Base-by-base conservation (phyloP, 1,284 basidiomycete genomes). In the Cutaneotrichosporon mucoides region DNA sequence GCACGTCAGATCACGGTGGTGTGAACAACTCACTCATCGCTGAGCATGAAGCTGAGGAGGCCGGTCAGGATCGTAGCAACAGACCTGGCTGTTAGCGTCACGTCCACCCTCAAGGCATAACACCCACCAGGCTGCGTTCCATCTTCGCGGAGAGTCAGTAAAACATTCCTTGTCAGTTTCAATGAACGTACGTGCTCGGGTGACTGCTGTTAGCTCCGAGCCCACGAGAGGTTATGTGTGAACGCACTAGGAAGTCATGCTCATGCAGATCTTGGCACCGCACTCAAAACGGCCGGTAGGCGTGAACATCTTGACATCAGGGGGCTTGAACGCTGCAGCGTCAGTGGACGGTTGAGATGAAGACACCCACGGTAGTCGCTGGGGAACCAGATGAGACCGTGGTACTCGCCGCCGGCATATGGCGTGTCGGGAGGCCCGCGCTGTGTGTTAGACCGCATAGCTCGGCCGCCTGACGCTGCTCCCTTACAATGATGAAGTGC, bases 261-360 rank as follows among this genome's bases (percentile, higher is more conserved):
- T 92, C 79, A 93, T 93, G 74, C 91, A 95, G 66, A 97, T 97
- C 83, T 93, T 94, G 79, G 87, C 87, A 80, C 94, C 90, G 36
- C 90, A 88, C 69, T 91, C 86, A 76, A 97, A 97, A 54, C 93
- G 86, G 10, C 93, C 93, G 13, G 90, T 92, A 0, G 93, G 93
- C 16, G 93, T 97, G 73, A 90, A 85, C 88, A 96, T 90, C 89
- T 96, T 97, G 81, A 97, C 95, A 58, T 93, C 93, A 62, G 93
- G 93, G 0, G 91, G 91, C 77, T 91, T 93, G 82, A 93, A 94
- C 4, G 89, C 92, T 64, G 57, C 12, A 4, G 48, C 54, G 41
- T 55, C 6, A 10, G 37, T 4, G 13, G 13, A 44, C 33, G 5
- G n/a, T 10, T 2, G 33, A n/a, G 24, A 11, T 13, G 10, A 4